Base-by-base conservation (phyloP, 768 basidiomycete species). In the Cystofilobasidium macerans region DNA sequence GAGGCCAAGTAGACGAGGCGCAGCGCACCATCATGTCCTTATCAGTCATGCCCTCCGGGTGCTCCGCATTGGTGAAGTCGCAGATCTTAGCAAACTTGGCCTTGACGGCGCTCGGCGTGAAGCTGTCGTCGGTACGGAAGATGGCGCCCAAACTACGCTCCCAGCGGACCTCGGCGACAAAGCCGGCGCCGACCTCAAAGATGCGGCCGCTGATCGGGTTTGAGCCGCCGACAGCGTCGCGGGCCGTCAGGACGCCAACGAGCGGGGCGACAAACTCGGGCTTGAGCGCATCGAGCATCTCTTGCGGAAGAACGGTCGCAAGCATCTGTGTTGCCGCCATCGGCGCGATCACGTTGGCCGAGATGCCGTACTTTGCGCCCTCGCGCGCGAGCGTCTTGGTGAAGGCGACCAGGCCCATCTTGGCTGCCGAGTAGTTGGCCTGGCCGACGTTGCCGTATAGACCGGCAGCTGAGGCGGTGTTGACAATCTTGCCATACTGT, bases 401-500 rank as follows among this genome's bases (percentile, higher is more conserved):
- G 77, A 97, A 95, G 0, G 80, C 86, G 59, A 97, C 81, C 40
- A 99, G 82, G 70, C 86, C 91, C 89, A 95, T 93, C 81, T 99
- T 98, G 1, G 93, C 94, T 2, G 94, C 90, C 56, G 91, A 92
- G 76, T 98, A 99, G 76, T 98, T 99, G 16, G 91, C 86, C 77
- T 97, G 93, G 13, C 95, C 95, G 74, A 94, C 88, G 79, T 94
- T 97, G 11, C 91, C 92, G 72, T 93, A 94, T 38, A 97, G 78
- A 8, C 94, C 94, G 67, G 94, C 92, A 30, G 94, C 89, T 12
- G 63, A 58, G 18, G 65, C 71, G 1, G 72, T 72, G 78, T 95
- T 99, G 72, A 99, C 81, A 69, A 99, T 81, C 63, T 93, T 85
- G 6, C 95, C 95, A 70, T 88, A 97, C 79, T 92, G 54, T 5